These are phyloP conservation scores for Mycena galopus DNA, from an alignment of 768 basidiomycete genomes.

Conservation along the genomic window DNA sequence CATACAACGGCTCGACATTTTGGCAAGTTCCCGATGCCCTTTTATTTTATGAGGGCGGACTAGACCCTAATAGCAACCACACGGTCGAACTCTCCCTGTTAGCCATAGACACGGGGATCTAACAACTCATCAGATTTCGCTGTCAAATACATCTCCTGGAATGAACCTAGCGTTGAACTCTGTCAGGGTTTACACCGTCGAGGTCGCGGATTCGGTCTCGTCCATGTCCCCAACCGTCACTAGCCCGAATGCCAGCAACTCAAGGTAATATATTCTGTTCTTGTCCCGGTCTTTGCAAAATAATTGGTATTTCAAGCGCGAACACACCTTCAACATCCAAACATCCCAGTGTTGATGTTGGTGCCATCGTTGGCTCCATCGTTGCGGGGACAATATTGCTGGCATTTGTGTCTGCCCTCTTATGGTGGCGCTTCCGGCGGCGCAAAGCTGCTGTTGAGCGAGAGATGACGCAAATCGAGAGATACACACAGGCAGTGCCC, in stretches of 20 bases:
- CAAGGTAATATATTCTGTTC: not conserved
- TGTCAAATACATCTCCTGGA: not conserved
- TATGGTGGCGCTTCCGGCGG: constrained; percentile 14
- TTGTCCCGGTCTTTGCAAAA: no score
- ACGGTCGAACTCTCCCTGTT: not conserved
- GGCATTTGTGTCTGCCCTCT: not conserved
- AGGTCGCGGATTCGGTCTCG: not conserved
- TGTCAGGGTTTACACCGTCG: constrained; percentile 3
- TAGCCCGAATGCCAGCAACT: not conserved
- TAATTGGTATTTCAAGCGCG: not conserved
- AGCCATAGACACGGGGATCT: not conserved
- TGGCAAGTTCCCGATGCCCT: constrained; percentile 31
- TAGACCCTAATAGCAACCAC: constrained; percentile 27
- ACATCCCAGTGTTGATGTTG: not conserved
- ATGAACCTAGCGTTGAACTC: constrained; percentile 27
- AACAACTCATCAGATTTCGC: not conserved
- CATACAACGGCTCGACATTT: constrained; percentile 25
- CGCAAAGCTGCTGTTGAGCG: not conserved
- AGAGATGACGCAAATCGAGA: not conserved
- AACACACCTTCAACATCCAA: not conserved
- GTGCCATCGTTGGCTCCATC: constrained; percentile 18
- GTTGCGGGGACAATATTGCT: constrained; percentile 8
- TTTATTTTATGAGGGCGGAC: constrained; percentile 23
- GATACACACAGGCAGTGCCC: not conserved
- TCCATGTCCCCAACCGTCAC: not conserved